Evolutionary conservation across 345 rosid genomes (phyloP).

Genomic region (Gossypium arboreum): DNA sequence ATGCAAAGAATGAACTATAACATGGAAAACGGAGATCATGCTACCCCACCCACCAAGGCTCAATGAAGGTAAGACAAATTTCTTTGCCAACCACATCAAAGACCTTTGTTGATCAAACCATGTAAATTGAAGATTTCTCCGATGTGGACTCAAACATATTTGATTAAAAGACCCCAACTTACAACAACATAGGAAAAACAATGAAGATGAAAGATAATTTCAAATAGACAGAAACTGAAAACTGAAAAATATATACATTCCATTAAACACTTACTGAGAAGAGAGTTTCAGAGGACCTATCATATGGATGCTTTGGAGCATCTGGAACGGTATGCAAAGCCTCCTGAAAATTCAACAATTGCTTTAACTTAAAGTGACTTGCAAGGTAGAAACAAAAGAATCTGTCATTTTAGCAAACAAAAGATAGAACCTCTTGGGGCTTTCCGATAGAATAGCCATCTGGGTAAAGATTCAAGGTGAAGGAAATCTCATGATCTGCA

Average conservation of each 20-base stretch:
- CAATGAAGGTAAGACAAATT: neutral
- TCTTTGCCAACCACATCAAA: neutral
- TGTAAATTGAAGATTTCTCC: neutral
- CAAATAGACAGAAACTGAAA: conserved; percentile 10
- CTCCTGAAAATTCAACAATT: conserved; percentile 33
- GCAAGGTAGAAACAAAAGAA: conserved; percentile 7
- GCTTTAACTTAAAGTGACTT: conserved; percentile 10
- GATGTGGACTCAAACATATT: neutral
- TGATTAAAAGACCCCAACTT: neutral
- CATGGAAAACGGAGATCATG: neutral
- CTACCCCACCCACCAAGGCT: neutral
- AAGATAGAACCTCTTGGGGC: conserved; percentile 57
- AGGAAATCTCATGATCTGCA: conserved; percentile 73
- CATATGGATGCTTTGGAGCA: conserved; percentile 69
- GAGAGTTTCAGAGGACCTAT: conserved; percentile 80
- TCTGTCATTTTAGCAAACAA: neutral
- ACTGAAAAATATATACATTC: neutral
- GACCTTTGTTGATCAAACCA: neutral
- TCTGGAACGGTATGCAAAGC: conserved; percentile 44
- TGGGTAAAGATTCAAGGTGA: conserved; percentile 61
- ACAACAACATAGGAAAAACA: neutral
- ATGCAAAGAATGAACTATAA: neutral
- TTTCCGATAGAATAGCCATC: conserved; percentile 79
- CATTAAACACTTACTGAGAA: conserved; percentile 52
- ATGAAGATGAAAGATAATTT: neutral